phyloP scores from a whole-genome alignment of 2,329 filamentous ascomycete species.

The Monilinia polystroma region DNA sequence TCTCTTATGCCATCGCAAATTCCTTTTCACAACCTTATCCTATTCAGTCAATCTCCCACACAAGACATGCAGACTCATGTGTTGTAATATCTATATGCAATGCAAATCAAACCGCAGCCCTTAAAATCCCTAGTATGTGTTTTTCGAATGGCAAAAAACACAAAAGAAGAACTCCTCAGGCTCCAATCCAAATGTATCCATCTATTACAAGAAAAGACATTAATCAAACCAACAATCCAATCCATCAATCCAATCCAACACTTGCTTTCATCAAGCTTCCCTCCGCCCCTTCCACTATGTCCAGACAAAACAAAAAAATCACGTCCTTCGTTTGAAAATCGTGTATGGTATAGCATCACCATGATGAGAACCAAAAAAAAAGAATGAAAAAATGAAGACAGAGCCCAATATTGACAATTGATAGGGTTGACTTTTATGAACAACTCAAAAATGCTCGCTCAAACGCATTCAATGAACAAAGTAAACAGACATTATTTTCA shows the following conservation, averaged over 20 bases:
- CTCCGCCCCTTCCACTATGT: background rate
- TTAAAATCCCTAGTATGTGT: conserved; percentile 15
- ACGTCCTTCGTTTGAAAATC: conserved; percentile 2
- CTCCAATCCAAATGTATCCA: conserved; percentile 15
- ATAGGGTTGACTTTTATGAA: conserved; percentile 1
- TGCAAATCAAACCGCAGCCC: background rate
- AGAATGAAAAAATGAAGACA: background rate
- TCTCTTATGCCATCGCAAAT: too few species aligned
- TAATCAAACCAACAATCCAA: conserved; percentile 5
- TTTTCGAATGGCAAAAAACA: conserved; percentile 3
- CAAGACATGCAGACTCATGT: background rate
- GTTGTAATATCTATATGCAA: conserved; percentile 10
- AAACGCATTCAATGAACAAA: conserved; percentile 31
- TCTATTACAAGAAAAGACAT: conserved; percentile 17
- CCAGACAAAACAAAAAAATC: conserved; percentile 12
- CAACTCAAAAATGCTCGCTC: conserved; percentile 37
- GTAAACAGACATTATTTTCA: conserved; percentile 29
- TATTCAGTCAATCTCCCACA: background rate
- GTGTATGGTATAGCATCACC: background rate
- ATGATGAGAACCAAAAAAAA: conserved; percentile 1
- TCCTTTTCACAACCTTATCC: background rate
- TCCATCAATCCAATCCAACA: background rate
- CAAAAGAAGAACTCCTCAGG: conserved; percentile 9
- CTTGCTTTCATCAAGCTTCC: background rate
- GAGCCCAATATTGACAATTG: conserved; percentile 20